phyloP scores from a whole-genome alignment of 768 basidiomycete species.

The Boletus vermiculosoides region DNA sequence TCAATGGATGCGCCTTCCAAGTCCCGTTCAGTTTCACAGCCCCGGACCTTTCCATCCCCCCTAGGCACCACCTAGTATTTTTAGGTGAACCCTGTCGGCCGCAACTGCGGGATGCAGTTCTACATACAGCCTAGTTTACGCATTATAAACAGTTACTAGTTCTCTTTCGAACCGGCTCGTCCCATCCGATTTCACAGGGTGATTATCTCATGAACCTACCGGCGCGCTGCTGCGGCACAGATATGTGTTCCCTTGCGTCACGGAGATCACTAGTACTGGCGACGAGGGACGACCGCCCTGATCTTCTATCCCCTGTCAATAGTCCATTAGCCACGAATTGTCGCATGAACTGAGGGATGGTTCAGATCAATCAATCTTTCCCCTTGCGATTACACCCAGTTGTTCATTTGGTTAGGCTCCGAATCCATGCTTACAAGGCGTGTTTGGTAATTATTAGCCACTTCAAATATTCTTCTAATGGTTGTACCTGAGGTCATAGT shows the following conservation, averaged over 20 bases:
- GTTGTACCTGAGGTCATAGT: neutral
- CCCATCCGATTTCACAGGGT: neutral
- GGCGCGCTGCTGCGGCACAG: neutral
- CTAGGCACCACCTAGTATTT: neutral
- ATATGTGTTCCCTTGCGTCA: neutral
- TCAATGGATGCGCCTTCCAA: too few relatives aligned
- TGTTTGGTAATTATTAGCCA: constrained; percentile 8
- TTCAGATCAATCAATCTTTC: constrained; percentile 6
- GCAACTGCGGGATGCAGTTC: neutral
- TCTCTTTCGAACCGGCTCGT: neutral
- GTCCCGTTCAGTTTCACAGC: neutral
- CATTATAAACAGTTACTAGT: neutral
- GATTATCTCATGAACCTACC: neutral
- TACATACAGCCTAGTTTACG: neutral
- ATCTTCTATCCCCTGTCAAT: neutral
- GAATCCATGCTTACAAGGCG: constrained; percentile 14
- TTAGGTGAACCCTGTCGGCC: neutral
- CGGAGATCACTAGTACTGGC: neutral
- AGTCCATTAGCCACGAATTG: neutral
- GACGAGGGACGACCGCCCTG: neutral
- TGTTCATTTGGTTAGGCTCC: constrained; percentile 2
- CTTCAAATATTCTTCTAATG: neutral
- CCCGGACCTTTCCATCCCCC: neutral
- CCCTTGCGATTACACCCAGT: neutral
- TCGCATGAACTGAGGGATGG: neutral